These are phyloP conservation scores for Lactarius vividus DNA, from an alignment of 768 basidiomycete genomes.

Conservation along the genomic window DNA sequence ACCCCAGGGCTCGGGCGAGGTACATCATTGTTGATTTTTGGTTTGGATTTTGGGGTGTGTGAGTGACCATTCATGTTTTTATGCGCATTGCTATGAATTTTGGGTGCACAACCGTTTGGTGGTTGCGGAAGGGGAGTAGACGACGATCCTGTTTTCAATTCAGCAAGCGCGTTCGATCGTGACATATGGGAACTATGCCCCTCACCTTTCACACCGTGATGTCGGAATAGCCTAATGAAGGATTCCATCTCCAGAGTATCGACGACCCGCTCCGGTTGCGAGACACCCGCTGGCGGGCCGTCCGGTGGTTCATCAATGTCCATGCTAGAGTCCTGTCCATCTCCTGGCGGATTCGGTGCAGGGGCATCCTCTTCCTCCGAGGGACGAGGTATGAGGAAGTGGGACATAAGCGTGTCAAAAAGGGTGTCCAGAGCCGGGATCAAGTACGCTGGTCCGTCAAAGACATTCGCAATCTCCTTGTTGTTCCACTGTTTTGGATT, in stretches of 20 bases:
- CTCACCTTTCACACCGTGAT: constrained; percentile 44
- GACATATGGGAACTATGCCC: not conserved
- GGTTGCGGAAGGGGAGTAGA: constrained; percentile 1
- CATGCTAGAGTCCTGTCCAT: constrained; percentile 36
- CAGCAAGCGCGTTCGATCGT: not conserved
- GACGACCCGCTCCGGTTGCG: constrained; percentile 40
- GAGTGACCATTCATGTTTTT: constrained; percentile 18
- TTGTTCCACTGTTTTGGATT: constrained; percentile 37
- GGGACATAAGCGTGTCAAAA: constrained; percentile 61
- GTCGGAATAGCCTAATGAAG: constrained; percentile 64
- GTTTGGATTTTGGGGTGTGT: not conserved
- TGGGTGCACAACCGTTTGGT: constrained; percentile 5
- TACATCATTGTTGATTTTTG: constrained; percentile 17
- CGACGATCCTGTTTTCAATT: constrained; percentile 8
- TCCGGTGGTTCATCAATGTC: constrained; percentile 26
- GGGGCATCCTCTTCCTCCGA: constrained; percentile 16
- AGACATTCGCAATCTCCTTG: constrained; percentile 47
- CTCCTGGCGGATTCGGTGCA: constrained; percentile 29
- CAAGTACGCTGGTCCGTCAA: constrained; percentile 71
- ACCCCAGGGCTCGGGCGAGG: not conserved
- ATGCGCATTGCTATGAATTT: constrained; percentile 12
- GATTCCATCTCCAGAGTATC: constrained; percentile 54
- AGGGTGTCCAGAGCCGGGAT: constrained; percentile 70
- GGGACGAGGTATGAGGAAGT: constrained; percentile 41
- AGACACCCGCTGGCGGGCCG: constrained; percentile 22